Conservation (phyloP, 768 basidiomycete species). For the Daedaleopsis nitida region DNA sequence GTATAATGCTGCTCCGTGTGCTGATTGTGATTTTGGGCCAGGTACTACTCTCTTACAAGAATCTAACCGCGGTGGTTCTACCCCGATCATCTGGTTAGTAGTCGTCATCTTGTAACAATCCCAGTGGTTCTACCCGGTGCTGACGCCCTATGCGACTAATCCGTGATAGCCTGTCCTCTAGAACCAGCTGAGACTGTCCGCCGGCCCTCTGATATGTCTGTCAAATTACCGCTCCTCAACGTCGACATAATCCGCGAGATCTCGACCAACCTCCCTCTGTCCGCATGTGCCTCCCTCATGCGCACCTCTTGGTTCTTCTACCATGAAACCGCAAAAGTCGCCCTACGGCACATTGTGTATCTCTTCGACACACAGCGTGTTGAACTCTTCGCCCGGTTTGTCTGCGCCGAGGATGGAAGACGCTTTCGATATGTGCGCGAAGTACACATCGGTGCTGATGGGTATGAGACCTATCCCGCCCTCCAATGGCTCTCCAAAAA, state of each 20-base stretch:
- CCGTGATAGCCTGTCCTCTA: too few species aligned
- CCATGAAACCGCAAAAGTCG: not conserved
- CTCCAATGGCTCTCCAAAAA: not conserved
- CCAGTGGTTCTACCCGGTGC: too few species aligned
- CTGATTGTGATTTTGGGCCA: too few species aligned
- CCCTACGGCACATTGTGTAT: not conserved
- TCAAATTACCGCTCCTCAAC: not conserved
- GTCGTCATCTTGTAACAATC: too few species aligned
- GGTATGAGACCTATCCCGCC: not conserved
- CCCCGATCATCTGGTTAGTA: not conserved
- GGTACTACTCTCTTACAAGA: too few species aligned
- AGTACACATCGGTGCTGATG: not conserved
- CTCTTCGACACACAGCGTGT: not conserved
- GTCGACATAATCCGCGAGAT: not conserved
- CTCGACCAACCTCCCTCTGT: not conserved
- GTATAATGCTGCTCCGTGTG: too few species aligned
- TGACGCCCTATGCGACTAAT: too few species aligned
- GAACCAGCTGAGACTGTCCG: too few species aligned
- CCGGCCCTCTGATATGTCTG: too few species aligned
- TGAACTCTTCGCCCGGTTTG: not conserved
- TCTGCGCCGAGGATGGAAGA: not conserved
- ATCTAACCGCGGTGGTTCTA: too few species aligned
- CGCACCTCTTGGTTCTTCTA: not conserved
- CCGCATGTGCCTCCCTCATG: not conserved
- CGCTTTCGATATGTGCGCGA: not conserved